A percentile compares a stretch with the other conserved stretches of the same genome.
phyloP scores from a whole-genome alignment of 2,329 filamentous ascomycete species.

The Colletotrichum sidae region DNA sequence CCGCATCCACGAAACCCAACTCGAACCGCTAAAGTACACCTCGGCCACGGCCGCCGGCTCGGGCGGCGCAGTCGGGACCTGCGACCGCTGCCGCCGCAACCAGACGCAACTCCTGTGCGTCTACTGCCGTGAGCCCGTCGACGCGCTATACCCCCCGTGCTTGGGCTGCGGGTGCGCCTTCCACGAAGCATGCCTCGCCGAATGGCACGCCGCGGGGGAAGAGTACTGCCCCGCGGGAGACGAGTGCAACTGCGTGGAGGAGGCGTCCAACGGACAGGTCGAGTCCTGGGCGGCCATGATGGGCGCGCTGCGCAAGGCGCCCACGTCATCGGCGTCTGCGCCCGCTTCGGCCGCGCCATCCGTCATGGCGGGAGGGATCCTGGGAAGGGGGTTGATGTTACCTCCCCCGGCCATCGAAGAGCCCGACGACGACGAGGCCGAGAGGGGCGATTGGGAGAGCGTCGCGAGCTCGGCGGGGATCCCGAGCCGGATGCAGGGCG shows the following conservation, averaged over 20 bases:
- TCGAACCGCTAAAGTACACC: slow-evolving; percentile 67
- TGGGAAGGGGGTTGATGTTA: slow-evolving; percentile 35
- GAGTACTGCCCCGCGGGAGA: slow-evolving; percentile 71
- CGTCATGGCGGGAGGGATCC: slow-evolving; percentile 1
- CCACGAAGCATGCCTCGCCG: slow-evolving; percentile 68
- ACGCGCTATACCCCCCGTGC: slow-evolving; percentile 70
- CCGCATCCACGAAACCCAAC: slow-evolving; percentile 70
- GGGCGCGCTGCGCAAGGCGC: slow-evolving; percentile 52
- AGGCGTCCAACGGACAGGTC: slow-evolving; percentile 67
- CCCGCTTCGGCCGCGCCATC: slow-evolving; percentile 2
- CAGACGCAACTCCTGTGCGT: slow-evolving; percentile 72
- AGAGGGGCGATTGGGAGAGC: slow-evolving; percentile 52
- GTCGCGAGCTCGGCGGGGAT: slow-evolving; percentile 42
- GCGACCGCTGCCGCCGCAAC: slow-evolving; percentile 62
- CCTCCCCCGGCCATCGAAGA: slow-evolving; percentile 45
- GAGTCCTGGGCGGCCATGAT: slow-evolving; percentile 71
- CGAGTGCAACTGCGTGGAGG: slow-evolving; percentile 71
- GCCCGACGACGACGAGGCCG: slow-evolving; percentile 46
- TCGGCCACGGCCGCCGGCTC: slow-evolving; percentile 49
- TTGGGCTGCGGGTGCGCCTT: slow-evolving; percentile 72
- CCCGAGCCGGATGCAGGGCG: slow-evolving; percentile 38
- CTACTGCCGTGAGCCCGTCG: slow-evolving; percentile 71
- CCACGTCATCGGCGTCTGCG: not conserved
- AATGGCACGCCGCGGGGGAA: slow-evolving; percentile 69
- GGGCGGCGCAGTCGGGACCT: slow-evolving; percentile 62